These are phyloP conservation scores for Trametes cinnabarina DNA, from an alignment of 768 basidiomycete genomes.

Conservation along the genomic window DNA sequence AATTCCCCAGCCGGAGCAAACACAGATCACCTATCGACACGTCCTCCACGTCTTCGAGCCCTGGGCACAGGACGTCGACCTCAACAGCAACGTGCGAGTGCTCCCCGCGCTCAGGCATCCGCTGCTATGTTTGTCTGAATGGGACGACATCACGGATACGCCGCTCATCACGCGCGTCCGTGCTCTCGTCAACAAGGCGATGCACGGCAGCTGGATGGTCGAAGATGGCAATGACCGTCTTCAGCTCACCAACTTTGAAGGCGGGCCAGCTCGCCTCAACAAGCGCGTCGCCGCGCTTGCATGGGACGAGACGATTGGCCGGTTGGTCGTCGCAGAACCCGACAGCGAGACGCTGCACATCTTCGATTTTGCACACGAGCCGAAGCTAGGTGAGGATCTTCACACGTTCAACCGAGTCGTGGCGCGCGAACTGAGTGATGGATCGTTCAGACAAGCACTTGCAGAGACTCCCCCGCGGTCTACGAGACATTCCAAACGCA, in stretches of 20 bases:
- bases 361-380: conserved; percentile 46
- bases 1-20: background rate
- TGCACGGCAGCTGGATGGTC: background rate
- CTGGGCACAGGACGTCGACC: background rate
- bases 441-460: background rate
- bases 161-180: conserved; percentile 9
- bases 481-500: background rate
- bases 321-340: conserved; percentile 51
- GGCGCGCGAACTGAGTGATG: too few relatives aligned
- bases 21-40: background rate
- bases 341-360: conserved; percentile 42
- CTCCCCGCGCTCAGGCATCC: conserved; percentile 11
- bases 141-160: conserved; percentile 16
- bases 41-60: background rate
- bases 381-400: conserved; percentile 31
- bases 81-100: background rate
- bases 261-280: conserved; percentile 11
- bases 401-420: background rate
- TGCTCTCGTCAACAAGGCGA: conserved; percentile 7
- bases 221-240: background rate
- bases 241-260: background rate
- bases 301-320: conserved; percentile 66
- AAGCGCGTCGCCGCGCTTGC: conserved; percentile 45
- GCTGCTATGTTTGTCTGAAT: conserved; percentile 3
- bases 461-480: background rate